Conservation (phyloP, 768 basidiomycete species). For the Lactarius vividus region DNA sequence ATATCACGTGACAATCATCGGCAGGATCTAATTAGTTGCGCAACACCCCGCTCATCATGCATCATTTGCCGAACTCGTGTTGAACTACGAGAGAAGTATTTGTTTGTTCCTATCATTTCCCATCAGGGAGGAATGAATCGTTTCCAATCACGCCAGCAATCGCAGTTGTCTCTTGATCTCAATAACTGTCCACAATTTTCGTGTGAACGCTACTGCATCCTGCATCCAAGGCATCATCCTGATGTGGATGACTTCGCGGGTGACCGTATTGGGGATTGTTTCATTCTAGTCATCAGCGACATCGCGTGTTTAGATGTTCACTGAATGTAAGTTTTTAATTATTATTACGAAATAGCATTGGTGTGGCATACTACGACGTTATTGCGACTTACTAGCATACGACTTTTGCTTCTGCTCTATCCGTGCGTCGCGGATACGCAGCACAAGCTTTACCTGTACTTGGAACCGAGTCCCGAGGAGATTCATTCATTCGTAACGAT, state of each 20-base stretch:
- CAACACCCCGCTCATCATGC: not conserved
- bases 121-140: not conserved
- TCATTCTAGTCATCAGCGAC: not conserved
- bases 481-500: not conserved
- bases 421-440: not conserved
- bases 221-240: not conserved
- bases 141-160: not conserved
- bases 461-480: not conserved
- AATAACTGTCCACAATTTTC: not conserved
- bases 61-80: conserved; percentile 1
- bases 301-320: no score
- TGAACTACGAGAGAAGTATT: not conserved
- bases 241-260: not conserved
- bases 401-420: not conserved
- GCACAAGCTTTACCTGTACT: not conserved
- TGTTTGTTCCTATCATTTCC: not conserved
- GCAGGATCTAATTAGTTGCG: not conserved
- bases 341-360: not conserved
- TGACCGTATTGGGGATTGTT: not conserved
- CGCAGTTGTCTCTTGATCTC: not conserved
- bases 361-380: not conserved
- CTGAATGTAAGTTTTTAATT: not conserved
- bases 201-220: not conserved
- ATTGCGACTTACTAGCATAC: not conserved
- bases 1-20: not conserved